Evolutionary conservation across 495 filamentous ascomycete genomes (phyloP), one percentile per base, ranked within the genome.

Genomic region (Cercophora samala): DNA sequence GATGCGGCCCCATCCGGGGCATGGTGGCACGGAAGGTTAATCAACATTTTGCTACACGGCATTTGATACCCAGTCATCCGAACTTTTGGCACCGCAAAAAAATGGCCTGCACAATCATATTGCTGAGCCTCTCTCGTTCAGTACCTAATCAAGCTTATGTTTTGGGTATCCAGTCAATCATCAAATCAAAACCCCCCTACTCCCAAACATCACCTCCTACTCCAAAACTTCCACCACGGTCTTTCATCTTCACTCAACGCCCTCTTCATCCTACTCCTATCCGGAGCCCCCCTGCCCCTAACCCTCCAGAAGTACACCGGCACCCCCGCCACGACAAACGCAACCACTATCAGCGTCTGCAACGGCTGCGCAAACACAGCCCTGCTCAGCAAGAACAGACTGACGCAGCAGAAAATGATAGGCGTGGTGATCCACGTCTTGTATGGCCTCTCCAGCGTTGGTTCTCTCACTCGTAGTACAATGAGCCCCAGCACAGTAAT

Each of bases 351-450:
- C 25, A 96, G 69, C 18, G 93, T 93, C 83, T 97, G 92, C 65
- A 93, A 64, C n/a, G 95, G 95, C 74, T 93, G 87, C 9, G 93
- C 87, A 73, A 98, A 93, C 22, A 98, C 84, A 0, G 93, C 92
- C 61, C 95, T 84, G 68, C 87, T 92, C 25, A 99, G 83, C 69
- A 99, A 76, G 75, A 99, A 99, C 68, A 99, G 74, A 74, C 91
- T 96, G 17, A 99, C 95, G 72, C 95, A 99, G 85, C 95, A 99
- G 75, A 99, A 99, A 60, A 97, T 92, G 58, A 99, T 95, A 2
- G 95, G 95, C 46, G 94, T 98, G 1, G 89, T 90, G 66, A 99
- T 96, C 96, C 96, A 99, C 18, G 93, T 95, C 74, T 85, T 87
- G 77, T 98, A 99, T 2, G 95, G 93, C 23, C 95, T 79, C 75